Percentiles rank a stretch among this genome's conserved stretches.
phyloP scores from a whole-genome alignment of 2,329 filamentous ascomycete genomes.

The Hypoxylon sp. region DNA sequence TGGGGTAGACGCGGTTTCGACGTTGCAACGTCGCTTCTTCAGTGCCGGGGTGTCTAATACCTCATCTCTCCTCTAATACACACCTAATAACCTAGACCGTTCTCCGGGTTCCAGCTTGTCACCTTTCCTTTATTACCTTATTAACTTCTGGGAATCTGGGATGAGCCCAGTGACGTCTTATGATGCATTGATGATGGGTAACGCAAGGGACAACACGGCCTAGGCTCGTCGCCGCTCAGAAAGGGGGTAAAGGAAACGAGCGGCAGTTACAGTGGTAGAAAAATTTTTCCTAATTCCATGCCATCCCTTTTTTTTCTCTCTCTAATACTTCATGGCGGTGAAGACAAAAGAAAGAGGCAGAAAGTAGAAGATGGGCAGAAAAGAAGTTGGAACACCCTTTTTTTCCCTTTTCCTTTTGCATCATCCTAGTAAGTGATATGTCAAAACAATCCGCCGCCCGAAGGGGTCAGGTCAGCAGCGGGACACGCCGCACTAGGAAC shows the following conservation, averaged over 20 bases:
- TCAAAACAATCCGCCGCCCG: conserved; percentile 22
- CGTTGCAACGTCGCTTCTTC: conserved; percentile 40
- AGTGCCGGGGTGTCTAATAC: conserved; percentile 34
- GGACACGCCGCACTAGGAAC: conserved; percentile 33
- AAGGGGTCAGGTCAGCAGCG: conserved; percentile 24
- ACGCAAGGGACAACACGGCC: conserved; percentile 35
- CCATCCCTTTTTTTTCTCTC: conserved; percentile 7
- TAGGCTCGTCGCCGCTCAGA: conserved; percentile 26
- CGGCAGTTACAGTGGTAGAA: conserved; percentile 21
- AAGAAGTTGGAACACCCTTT: conserved; percentile 10
- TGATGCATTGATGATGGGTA: conserved; percentile 42
- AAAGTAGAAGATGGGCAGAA: conserved; percentile 7
- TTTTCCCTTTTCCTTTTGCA: conserved; percentile 12
- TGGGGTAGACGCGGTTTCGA: conserved; percentile 23
- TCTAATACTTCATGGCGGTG: conserved; percentile 24
- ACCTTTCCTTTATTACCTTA: conserved; percentile 21
- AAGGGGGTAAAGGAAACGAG: conserved; percentile 29
- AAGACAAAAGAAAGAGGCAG: conserved; percentile 22
- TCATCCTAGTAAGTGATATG: conserved; percentile 39
- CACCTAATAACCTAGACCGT: conserved; percentile 21
- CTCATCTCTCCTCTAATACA: conserved; percentile 19
- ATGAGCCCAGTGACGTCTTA: conserved; percentile 34
- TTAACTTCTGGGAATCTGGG: conserved; percentile 15
- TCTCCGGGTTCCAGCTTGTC: conserved; percentile 19
- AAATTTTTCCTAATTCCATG: conserved; percentile 18